Evolutionary conservation across 1,139 yeast genomes (phyloP).

Genomic region (Saccharomyces hybrid): DNA sequence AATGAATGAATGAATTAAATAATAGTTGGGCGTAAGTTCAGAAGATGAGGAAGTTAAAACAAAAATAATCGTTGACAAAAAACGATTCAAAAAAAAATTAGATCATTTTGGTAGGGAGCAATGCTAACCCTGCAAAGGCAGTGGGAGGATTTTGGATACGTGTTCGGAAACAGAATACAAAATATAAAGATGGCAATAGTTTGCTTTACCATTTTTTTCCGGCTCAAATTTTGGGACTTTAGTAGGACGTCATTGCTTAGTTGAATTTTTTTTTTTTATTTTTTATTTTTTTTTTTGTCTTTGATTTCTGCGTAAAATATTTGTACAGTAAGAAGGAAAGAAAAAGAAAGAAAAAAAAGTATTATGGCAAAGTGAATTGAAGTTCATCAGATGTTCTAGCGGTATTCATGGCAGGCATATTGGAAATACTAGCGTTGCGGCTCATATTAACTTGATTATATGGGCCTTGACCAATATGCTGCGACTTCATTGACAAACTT

Average conservation of each 20-base stretch:
- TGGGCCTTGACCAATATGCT: background rate
- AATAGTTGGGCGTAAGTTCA: conserved; percentile 1
- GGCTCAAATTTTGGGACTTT: background rate
- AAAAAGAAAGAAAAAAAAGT: background rate
- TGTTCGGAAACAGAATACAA: background rate
- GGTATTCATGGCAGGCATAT: background rate
- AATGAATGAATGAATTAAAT: conserved; percentile 4
- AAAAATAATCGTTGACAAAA: background rate
- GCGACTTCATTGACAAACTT: background rate
- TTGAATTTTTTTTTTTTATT: background rate
- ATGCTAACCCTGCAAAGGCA: background rate
- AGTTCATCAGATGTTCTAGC: conserved; percentile 1
- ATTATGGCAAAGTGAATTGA: background rate
- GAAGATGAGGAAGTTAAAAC: background rate
- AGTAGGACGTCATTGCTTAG: background rate
- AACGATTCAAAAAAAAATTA: background rate
- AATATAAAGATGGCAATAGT: background rate
- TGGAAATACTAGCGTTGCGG: background rate
- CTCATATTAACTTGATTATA: background rate
- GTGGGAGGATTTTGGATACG: background rate
- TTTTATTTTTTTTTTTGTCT: background rate
- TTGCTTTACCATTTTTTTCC: background rate
- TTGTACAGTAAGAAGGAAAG: background rate
- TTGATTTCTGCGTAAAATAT: background rate
- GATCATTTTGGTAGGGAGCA: background rate